A percentile compares a stretch with the other conserved stretches of the same genome.
These are phyloP conservation scores for Pouteria campechiana DNA, from an alignment of 179 eudicot species.

Conservation along the genomic window DNA sequence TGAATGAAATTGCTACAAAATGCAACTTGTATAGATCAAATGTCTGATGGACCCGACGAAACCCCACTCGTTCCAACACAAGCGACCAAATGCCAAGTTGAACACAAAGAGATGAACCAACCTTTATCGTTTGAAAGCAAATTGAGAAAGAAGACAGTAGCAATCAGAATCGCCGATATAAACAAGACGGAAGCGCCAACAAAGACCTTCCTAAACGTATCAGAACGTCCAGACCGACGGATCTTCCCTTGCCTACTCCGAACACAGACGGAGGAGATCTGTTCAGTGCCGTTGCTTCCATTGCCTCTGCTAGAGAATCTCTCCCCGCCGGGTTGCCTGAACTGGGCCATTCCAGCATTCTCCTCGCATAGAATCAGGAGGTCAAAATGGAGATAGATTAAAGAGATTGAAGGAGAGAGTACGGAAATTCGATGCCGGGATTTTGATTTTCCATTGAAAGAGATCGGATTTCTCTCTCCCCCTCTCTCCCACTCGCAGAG, in stretches of 20 bases:
- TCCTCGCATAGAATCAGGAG: no score
- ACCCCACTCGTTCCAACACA: neutral
- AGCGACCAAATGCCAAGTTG: neutral
- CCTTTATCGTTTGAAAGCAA: constrained; percentile 29
- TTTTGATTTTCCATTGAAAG: no score
- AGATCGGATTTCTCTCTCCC: no score
- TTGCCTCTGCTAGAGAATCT: constrained; percentile 12
- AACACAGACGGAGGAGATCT: neutral
- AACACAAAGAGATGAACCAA: constrained; percentile 2
- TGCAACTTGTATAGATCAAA: no score
- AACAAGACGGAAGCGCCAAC: constrained; percentile 25
- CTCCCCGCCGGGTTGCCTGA: constrained; percentile 47
- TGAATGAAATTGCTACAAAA: no score
- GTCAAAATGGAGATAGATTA: no score
- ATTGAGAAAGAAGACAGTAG: constrained; percentile 29
- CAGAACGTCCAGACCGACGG: constrained; percentile 34
- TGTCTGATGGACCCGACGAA: neutral
- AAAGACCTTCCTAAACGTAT: constrained; percentile 36
- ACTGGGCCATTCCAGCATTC: constrained; percentile 49
- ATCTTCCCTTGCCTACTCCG: constrained; percentile 34
- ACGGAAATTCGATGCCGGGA: no score
- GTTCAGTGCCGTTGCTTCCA: neutral
- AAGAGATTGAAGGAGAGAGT: no score
- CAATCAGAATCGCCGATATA: constrained; percentile 37
- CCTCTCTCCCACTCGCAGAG: no score